Evolutionary conservation across 2,329 filamentous ascomycete species (phyloP).

Genomic region (Cylindrodendrum hubeiense): DNA sequence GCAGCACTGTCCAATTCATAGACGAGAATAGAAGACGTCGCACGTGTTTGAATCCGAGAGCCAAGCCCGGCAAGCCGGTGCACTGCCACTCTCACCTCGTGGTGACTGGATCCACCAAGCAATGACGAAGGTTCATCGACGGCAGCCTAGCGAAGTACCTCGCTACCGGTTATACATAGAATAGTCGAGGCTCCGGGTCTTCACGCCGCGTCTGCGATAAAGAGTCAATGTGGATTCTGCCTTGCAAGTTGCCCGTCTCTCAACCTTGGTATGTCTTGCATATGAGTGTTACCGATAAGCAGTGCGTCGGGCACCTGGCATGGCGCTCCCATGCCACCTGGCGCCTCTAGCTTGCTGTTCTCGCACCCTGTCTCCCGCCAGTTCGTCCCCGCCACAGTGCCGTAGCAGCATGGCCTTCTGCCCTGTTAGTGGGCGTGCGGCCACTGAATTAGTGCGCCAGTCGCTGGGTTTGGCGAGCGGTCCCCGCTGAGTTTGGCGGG

Average conservation of each 20-base stretch:
- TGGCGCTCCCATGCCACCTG: not conserved
- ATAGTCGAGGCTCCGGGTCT: not conserved
- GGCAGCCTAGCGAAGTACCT: slow-evolving; percentile 24
- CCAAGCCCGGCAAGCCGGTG: slow-evolving; percentile 20
- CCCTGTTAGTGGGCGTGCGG: not conserved
- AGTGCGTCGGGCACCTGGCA: not conserved
- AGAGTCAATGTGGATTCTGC: not conserved
- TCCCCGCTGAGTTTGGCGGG: slow-evolving; percentile 13
- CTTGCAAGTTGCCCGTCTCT: not conserved
- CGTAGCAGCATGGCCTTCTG: not conserved
- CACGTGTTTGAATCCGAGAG: slow-evolving; percentile 7
- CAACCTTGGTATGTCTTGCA: not conserved
- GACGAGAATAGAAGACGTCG: not conserved
- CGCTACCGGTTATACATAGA: slow-evolving; percentile 1
- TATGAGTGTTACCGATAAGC: not conserved
- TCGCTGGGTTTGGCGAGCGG: not conserved
- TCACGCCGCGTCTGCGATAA: not conserved
- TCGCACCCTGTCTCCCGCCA: not conserved
- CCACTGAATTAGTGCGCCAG: not conserved
- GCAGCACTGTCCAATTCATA: too few species aligned
- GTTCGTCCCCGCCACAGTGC: not conserved
- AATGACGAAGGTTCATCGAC: not conserved
- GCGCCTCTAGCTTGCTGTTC: not conserved
- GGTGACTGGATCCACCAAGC: slow-evolving; percentile 11
- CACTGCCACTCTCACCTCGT: slow-evolving; percentile 26